A percentile compares a stretch with the other conserved stretches of the same genome.
These are phyloP conservation scores for Periconia macrospinosa DNA, from an alignment of 2,329 filamentous ascomycete species.

Conservation along the genomic window DNA sequence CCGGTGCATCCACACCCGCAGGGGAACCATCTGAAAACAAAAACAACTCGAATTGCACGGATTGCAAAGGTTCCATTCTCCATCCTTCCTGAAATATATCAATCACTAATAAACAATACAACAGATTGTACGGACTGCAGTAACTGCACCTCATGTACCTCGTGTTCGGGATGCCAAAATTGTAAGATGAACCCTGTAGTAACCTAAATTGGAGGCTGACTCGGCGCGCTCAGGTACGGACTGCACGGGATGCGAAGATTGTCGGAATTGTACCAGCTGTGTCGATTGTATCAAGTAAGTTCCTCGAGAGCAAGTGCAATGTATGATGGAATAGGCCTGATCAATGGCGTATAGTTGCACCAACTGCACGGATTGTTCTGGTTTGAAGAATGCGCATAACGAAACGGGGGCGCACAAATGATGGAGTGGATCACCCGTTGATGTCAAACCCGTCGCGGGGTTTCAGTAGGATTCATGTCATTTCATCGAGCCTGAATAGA, in stretches of 20 bases:
- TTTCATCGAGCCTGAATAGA: too few species aligned
- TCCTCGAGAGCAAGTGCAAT: neutral
- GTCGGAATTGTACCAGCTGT: neutral
- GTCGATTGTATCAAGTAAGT: neutral
- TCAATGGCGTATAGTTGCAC: neutral
- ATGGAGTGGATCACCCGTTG: neutral
- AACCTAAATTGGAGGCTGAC: too few species aligned
- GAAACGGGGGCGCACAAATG: neutral
- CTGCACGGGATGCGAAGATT: neutral
- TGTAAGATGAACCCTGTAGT: neutral
- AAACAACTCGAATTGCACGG: conserved; percentile 3
- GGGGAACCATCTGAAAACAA: neutral
- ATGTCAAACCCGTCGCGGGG: neutral
- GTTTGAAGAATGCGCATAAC: conserved; percentile 1
- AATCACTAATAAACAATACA: neutral
- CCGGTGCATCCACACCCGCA: neutral
- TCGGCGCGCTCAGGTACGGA: neutral
- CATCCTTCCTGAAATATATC: neutral
- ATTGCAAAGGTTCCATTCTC: neutral
- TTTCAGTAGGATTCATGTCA: too few species aligned
- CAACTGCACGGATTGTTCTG: conserved; percentile 1
- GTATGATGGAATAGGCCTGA: neutral
- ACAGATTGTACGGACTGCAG: neutral
- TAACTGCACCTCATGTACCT: neutral
- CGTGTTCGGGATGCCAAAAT: neutral